phyloP scores from a whole-genome alignment of 345 rosid species.

The Moricandia moricandioides region DNA sequence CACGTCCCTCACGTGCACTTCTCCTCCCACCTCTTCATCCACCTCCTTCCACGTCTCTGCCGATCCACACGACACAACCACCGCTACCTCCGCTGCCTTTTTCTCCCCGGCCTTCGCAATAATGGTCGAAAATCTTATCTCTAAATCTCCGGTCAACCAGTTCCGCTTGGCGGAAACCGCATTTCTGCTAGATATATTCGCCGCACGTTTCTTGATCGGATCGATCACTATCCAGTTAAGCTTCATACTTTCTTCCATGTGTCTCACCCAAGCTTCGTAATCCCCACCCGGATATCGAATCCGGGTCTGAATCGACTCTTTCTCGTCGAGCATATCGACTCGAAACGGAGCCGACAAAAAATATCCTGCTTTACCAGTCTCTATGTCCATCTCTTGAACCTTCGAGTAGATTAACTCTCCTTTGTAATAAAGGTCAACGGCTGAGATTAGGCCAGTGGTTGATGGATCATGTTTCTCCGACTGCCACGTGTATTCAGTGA shows the following conservation, averaged over 20 bases:
- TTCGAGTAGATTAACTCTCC: conserved; percentile 47
- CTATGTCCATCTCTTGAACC: conserved; percentile 46
- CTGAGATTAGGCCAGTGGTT: conserved; percentile 48
- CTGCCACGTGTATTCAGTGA: conserved; percentile 31
- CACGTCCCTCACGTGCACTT: conserved; percentile 64
- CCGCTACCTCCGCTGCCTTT: conserved; percentile 14
- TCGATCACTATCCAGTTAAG: conserved; percentile 75
- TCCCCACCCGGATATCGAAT: conserved; percentile 30
- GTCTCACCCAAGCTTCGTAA: conserved; percentile 43
- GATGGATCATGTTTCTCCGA: conserved; percentile 1
- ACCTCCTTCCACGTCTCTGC: conserved; percentile 46
- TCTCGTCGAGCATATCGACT: conserved; percentile 53
- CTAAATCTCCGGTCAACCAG: conserved; percentile 66
- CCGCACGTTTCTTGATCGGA: conserved; percentile 52
- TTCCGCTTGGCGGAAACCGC: conserved; percentile 61
- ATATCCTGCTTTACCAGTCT: conserved; percentile 43
- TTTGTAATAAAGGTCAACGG: conserved; percentile 64
- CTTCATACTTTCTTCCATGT: conserved; percentile 50
- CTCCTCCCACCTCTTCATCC: conserved; percentile 65
- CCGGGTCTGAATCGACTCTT: conserved; percentile 44
- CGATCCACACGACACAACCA: conserved; percentile 36
- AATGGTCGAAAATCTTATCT: conserved; percentile 47
- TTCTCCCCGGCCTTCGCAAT: not conserved
- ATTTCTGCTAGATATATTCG: conserved; percentile 53
- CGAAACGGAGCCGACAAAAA: conserved; percentile 64